Evolutionary conservation across 2,329 filamentous ascomycete genomes (phyloP), one percentile per base, ranked within the genome.

Genomic region (Monosporascus sp.): DNA sequence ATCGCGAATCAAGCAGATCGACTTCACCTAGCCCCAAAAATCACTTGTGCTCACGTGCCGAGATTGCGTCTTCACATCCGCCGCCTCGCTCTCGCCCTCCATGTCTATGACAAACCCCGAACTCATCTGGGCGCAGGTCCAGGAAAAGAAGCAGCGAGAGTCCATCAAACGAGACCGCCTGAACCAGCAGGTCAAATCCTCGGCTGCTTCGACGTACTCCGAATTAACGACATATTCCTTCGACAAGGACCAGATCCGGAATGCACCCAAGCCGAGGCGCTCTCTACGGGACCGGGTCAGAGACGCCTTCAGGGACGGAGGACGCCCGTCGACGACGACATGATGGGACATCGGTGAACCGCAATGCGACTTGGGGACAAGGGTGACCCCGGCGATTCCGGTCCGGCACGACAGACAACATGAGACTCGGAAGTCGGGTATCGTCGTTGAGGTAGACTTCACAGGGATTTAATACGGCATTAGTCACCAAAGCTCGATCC

Each of bases 91-190:
- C 53, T 55, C 58, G 22, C 51, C 57, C 37, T 61, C 60, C 2
- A 22, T 64, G 26, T 55, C 62, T 24, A 62, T 60, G 19, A 61
- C 62, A 1, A 60, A 59, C 48, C 62, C 60, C 7, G 57, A 50
- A 35, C 60, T 64, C 40, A 50, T 62, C 48, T 64, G 60, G 58
- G 45, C 59, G 17, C 46, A 59, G 37, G 48, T 61, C 5, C 52
- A 59, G 44, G 59, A 65, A 43, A 57, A 63, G 22, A 62, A 60
- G 44, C 54, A 50, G n/a, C 52, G 48, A 37, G 31, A 49, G 16
- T 37, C 40, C n/a, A 16, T 40, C 38, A 26, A 49, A 20, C 48
- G 40, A 9, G 17, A 5, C 31, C 52, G 1, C 47, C 51, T 3
- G 38, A 43, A 41, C 5, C 49, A 5, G 50, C 17, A 53, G 5